Evolutionary conservation across 2,329 filamentous ascomycete genomes (phyloP), one percentile per base, ranked within the genome.

Genomic region (Alternaria burnsii): DNA sequence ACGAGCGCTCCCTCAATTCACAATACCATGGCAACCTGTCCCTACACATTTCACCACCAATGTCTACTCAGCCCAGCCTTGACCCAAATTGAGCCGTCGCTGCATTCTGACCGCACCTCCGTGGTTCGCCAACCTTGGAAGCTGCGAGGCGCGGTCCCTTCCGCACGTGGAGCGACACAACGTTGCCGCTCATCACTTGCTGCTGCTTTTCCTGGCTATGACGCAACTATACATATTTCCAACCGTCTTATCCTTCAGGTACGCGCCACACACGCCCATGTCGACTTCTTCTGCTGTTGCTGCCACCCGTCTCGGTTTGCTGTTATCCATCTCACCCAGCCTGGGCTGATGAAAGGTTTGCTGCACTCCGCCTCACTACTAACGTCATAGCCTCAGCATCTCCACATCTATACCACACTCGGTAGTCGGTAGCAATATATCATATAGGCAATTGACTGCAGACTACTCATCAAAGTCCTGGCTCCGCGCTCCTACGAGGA

Each of bases 341-440:
- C 42, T 53, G 44, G 55, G 55, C 55, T 53, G 48, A 58, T 42
- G 40, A 22, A 43, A 53, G 55, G 52, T 52, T 42, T 44, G 55
- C 50, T 42, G 55, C 55, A 38, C 50, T 52, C 28, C 40, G 30
- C 42, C 48, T n/a, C 42, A 10, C 43, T 26, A 18, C 40, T 50
- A 55, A 51, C 57, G 57, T 59, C 57, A 55, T 59, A 40, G 44
- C 38, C 44, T 34, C 26, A 43, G 18, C 55, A 18, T 52, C 24
- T 46, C 26, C 38, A 20, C 43, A 36, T 34, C 20, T 11, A 53
- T 34, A 47, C 48, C 50, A 54, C 50, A n/a, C 42, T 34, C 10
- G n/a, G 12, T 40, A 22, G 14, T 3, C 32, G 9, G 16, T 32
- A 26, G 24, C 28, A 41, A 18, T 40, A n/a, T 22, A 52, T 51